Percentiles rank a stretch among this genome's conserved stretches.
Conservation (phyloP, 345 rosid genomes). For the Isatis tinctoria region DNA sequence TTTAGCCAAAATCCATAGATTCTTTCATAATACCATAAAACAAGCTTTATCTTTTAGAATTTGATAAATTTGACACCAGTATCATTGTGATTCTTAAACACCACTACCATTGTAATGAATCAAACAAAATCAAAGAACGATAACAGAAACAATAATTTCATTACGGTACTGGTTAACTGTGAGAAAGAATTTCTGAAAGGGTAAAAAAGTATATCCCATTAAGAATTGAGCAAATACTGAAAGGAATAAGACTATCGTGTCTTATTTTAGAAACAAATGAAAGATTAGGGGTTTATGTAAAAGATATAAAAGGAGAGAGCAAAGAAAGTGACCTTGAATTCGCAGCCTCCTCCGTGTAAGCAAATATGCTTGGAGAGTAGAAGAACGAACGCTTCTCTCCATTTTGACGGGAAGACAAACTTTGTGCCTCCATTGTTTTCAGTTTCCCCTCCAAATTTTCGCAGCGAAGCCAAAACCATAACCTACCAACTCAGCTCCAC, state of each 20-base stretch:
- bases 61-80: not conserved
- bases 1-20: not conserved
- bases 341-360: constrained; percentile 21
- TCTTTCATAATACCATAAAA: not conserved
- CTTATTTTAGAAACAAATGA: not conserved
- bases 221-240: not conserved
- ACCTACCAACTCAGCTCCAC: not conserved
- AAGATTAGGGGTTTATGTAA: not conserved
- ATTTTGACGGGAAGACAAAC: constrained; percentile 3
- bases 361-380: constrained; percentile 28
- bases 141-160: not conserved
- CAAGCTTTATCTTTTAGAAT: not conserved
- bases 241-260: not conserved
- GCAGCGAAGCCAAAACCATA: not conserved
- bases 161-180: not conserved
- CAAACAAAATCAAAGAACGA: no score
- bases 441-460: not conserved
- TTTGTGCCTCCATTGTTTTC: not conserved
- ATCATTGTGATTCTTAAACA: no score
- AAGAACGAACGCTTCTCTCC: constrained; percentile 23
- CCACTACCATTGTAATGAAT: not conserved
- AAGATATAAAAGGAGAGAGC: not conserved
- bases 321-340: constrained; percentile 18
- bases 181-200: not conserved
- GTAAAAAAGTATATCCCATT: not conserved